phyloP scores from a whole-genome alignment of 2,329 filamentous ascomycete genomes.

The Sclerotinia nivalis region DNA sequence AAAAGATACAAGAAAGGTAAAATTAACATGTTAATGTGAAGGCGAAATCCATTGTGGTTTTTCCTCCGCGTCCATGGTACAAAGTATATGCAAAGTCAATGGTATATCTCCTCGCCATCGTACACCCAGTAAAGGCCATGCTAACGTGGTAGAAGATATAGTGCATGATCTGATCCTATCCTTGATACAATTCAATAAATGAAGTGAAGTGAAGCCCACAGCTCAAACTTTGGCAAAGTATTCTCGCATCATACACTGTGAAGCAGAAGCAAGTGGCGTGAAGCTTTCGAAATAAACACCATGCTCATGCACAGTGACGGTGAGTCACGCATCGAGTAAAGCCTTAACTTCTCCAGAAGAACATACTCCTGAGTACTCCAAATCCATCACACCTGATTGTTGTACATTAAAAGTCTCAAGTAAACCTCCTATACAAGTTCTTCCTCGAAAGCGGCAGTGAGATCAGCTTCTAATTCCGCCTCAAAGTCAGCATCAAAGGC shows the following conservation, averaged over 20 bases:
- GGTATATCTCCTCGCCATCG: too few species aligned
- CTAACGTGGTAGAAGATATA: background rate
- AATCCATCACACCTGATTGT: too few species aligned
- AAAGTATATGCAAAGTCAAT: too few species aligned
- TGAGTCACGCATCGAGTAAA: background rate
- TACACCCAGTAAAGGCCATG: background rate
- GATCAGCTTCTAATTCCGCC: conserved; percentile 6
- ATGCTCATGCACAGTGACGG: background rate
- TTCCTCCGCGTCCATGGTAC: background rate
- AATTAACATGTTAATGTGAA: background rate
- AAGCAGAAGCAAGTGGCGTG: background rate
- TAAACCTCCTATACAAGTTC: background rate
- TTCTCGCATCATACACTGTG: background rate
- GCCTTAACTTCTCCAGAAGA: too few species aligned
- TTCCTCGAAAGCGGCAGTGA: conserved; percentile 3
- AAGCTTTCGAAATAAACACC: background rate
- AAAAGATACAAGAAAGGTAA: background rate
- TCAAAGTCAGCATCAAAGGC: background rate
- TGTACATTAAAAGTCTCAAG: background rate
- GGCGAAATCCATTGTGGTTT: background rate
- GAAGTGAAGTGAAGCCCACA: background rate
- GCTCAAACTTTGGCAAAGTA: background rate
- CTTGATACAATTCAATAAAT: background rate
- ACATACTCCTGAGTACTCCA: background rate
- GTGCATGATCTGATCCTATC: background rate